Evolutionary conservation across 345 rosid species (phyloP).

Genomic region (Trapa bicornis): DNA sequence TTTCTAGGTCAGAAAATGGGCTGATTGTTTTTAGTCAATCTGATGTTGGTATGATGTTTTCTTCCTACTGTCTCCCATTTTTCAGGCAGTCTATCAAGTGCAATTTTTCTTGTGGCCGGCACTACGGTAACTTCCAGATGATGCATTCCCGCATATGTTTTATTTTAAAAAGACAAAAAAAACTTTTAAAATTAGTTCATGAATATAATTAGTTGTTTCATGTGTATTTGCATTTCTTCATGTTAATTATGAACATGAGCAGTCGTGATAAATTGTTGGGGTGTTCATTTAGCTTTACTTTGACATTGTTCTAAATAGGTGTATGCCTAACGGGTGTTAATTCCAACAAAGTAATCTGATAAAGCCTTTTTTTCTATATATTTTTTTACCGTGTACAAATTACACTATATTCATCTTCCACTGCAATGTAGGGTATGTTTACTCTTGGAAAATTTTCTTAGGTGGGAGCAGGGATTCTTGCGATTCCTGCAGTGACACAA

Average conservation of each 20-base stretch:
- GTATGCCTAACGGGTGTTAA: neutral
- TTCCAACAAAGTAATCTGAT: neutral
- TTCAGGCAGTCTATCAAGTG: slow-evolving; percentile 75
- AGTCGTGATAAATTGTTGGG: neutral
- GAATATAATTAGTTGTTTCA: neutral
- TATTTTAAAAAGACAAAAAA: too few relatives aligned
- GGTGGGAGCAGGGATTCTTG: slow-evolving; percentile 95
- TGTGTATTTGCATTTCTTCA: neutral
- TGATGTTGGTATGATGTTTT: neutral
- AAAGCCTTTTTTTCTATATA: neutral
- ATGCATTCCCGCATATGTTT: neutral
- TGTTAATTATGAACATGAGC: neutral
- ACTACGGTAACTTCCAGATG: slow-evolving; percentile 42
- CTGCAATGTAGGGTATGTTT: neutral
- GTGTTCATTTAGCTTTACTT: neutral
- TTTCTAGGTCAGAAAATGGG: too few relatives aligned
- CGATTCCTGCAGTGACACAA: slow-evolving; percentile 87
- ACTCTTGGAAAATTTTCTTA: slow-evolving; percentile 13
- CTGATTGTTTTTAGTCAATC: neutral
- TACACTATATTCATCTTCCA: neutral
- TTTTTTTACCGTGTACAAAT: neutral
- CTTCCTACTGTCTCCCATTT: neutral
- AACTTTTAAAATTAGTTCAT: neutral
- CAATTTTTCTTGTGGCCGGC: slow-evolving; percentile 76
- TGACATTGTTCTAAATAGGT: neutral